Percentiles rank a stretch among this genome's conserved stretches.
Evolutionary conservation across 225 moss, liverwort and hornwort genomes (phyloP).

Genomic region (Physcomitrellopsis africana): DNA sequence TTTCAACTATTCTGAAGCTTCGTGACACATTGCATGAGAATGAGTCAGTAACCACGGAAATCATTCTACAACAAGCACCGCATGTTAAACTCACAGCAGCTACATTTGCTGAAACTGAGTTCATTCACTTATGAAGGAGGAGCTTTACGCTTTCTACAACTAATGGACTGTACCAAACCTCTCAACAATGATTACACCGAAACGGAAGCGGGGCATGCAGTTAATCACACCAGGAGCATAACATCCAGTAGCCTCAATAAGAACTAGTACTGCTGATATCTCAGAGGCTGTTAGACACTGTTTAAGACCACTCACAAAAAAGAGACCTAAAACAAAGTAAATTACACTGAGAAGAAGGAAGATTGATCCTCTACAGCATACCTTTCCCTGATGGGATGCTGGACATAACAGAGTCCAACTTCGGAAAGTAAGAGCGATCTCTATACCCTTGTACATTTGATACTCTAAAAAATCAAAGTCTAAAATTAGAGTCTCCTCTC

Average conservation of each 20-base stretch:
- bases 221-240: not conserved
- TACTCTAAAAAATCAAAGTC: not conserved
- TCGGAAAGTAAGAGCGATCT: not conserved
- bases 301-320: not conserved
- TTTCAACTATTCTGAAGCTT: constrained; percentile 3
- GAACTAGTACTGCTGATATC: not conserved
- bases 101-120: not conserved
- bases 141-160: not conserved
- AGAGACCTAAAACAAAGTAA: not conserved
- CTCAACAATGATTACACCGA: no score
- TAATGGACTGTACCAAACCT: no score
- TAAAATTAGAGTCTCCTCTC: not conserved
- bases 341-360: constrained; percentile 9
- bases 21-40: not conserved
- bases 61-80: not conserved
- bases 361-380: not conserved
- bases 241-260: not conserved
- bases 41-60: not conserved
- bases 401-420: not conserved
- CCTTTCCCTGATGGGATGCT: not conserved
- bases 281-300: not conserved
- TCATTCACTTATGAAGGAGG: not conserved
- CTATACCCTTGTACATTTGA: not conserved
- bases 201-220: not conserved
- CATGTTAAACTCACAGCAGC: not conserved